Percentiles rank a stretch among this genome's conserved stretches.
Evolutionary conservation across 805 yeast species (phyloP).

Genomic region (Maudiozyma bulderi): DNA sequence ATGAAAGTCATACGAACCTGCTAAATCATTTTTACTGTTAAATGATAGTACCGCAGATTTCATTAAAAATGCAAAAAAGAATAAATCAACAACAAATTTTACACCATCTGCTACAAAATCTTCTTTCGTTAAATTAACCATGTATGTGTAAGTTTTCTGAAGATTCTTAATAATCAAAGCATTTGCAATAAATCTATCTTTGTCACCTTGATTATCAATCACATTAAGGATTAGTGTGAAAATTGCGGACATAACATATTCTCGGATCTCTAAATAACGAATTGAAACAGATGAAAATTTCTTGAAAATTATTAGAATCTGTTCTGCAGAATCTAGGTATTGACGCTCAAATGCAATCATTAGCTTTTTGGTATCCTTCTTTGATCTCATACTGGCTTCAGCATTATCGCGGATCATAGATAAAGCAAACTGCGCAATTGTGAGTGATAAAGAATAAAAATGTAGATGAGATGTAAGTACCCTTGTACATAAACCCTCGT

Average conservation of each 20-base stretch:
- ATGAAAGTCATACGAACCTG: not conserved
- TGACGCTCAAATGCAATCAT: conserved; percentile 1
- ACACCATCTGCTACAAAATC: conserved; percentile 12
- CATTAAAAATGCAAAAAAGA: conserved; percentile 15
- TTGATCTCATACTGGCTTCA: conserved; percentile 1
- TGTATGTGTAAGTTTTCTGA: conserved; percentile 3
- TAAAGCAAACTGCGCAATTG: conserved; percentile 8
- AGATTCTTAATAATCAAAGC: not conserved
- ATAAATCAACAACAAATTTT: conserved; percentile 20
- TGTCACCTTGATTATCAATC: conserved; percentile 6
- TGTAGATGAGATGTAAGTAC: conserved; percentile 8
- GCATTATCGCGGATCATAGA: conserved; percentile 11
- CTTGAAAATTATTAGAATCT: conserved; percentile 13
- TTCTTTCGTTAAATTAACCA: conserved; percentile 7
- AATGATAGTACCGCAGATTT: conserved; percentile 8
- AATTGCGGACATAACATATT: conserved; percentile 9
- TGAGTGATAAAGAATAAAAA: conserved; percentile 5
- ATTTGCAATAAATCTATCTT: conserved; percentile 2
- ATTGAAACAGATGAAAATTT: conserved; percentile 14
- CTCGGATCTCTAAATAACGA: conserved; percentile 10
- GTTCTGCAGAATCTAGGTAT: conserved; percentile 7
- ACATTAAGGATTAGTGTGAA: conserved; percentile 7
- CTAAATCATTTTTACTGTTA: conserved; percentile 4
- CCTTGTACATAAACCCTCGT: conserved; percentile 6
- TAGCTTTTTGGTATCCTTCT: not conserved